A percentile compares a stretch with the other conserved stretches of the same genome.
These are phyloP conservation scores for Cucurbita maxima DNA, from an alignment of 306 rosid species.

Conservation along the genomic window DNA sequence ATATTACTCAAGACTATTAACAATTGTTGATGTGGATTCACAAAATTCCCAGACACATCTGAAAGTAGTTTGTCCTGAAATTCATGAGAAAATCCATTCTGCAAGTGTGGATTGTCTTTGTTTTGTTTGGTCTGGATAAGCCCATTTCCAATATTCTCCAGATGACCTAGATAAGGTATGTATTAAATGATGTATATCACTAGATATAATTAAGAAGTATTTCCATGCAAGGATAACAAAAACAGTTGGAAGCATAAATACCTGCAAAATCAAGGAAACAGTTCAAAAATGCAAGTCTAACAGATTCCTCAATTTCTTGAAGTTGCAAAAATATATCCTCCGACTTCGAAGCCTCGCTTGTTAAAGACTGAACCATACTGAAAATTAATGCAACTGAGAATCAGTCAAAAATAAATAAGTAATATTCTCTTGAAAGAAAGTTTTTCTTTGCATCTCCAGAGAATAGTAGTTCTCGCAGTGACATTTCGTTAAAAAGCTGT, in stretches of 20 bases:
- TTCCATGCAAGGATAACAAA: conserved; percentile 5
- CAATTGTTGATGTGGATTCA: conserved; percentile 65
- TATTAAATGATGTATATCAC: conserved; percentile 14
- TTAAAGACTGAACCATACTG: conserved; percentile 76
- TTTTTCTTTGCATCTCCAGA: not conserved
- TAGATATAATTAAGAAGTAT: conserved; percentile 4
- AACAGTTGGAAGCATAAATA: conserved; percentile 25
- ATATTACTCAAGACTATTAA: conserved; percentile 81
- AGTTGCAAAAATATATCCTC: conserved; percentile 70
- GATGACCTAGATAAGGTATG: conserved; percentile 39
- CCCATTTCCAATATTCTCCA: conserved; percentile 65
- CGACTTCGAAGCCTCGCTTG: conserved; percentile 73
- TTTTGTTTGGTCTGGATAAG: conserved; percentile 43
- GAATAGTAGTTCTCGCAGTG: not conserved
- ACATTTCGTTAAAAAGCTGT: not conserved
- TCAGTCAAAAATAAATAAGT: not conserved
- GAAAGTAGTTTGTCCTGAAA: conserved; percentile 33
- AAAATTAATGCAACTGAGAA: conserved; percentile 15
- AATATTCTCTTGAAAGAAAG: not conserved
- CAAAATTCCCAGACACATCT: conserved; percentile 41
- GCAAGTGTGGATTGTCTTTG: conserved; percentile 38
- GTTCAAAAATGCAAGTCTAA: conserved; percentile 86
- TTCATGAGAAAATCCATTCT: conserved; percentile 60
- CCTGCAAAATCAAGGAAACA: conserved; percentile 96
- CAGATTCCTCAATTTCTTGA: conserved; percentile 93